phyloP scores from a whole-genome alignment of 1,284 basidiomycete species.

The Cryptococcus sp. region DNA sequence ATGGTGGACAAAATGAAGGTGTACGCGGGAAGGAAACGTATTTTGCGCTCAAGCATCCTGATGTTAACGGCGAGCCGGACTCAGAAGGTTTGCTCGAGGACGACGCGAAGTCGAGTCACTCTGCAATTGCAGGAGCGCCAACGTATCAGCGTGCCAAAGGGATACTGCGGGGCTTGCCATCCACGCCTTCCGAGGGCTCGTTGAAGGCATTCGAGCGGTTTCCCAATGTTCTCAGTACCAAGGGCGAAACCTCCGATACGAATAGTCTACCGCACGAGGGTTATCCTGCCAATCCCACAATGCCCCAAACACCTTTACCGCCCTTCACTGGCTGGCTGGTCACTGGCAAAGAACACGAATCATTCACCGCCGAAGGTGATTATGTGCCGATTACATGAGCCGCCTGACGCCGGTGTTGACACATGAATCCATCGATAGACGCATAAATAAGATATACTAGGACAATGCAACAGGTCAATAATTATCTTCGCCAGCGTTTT shows the following conservation, averaged over 20 bases:
- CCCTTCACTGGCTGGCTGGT: constrained; percentile 66
- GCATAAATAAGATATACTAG: neutral
- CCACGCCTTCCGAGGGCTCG: neutral
- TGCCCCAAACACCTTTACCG: constrained; percentile 8
- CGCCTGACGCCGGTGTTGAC: too few relatives aligned
- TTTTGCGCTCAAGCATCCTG: too few relatives aligned
- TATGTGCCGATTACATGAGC: neutral
- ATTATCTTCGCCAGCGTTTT: too few relatives aligned
- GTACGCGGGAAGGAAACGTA: constrained; percentile 1
- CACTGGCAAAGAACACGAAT: constrained; percentile 60
- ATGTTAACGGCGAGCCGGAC: too few relatives aligned
- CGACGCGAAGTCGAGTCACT: too few relatives aligned
- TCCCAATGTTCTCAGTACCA: constrained; percentile 10
- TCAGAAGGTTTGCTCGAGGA: too few relatives aligned
- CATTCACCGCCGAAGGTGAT: constrained; percentile 50
- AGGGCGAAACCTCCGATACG: neutral
- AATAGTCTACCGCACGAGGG: neutral
- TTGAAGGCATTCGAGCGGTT: constrained; percentile 17
- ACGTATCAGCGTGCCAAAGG: constrained; percentile 7
- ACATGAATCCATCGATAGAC: neutral
- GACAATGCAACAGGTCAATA: too few relatives aligned
- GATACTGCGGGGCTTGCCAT: constrained; percentile 6
- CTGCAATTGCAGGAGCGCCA: too few relatives aligned
- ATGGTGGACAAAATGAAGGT: neutral
- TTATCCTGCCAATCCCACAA: neutral